Conservation (phyloP, 2,329 filamentous ascomycete genomes). For the Ophiostoma tasmaniense region DNA sequence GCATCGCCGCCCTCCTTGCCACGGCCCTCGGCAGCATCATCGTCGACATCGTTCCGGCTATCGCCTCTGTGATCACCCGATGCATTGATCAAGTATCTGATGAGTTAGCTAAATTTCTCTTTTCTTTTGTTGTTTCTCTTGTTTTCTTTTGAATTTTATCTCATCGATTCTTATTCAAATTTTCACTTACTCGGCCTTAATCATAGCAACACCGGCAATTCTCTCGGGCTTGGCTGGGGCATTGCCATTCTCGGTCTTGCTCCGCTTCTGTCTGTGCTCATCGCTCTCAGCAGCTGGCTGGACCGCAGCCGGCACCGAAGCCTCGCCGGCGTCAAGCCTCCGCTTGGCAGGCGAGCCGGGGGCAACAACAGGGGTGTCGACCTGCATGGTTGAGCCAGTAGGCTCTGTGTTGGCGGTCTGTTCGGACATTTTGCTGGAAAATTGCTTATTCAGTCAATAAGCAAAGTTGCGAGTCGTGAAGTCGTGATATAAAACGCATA, state of each 20-base stretch:
- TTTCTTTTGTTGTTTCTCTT: background rate
- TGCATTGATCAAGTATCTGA: slow-evolving; percentile 35
- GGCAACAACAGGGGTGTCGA: background rate
- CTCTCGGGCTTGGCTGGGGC: slow-evolving; percentile 23
- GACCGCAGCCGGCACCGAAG: background rate
- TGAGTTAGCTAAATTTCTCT: background rate
- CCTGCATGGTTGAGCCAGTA: background rate
- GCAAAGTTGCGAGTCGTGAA: background rate
- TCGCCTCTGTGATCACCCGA: background rate
- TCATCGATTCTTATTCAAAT: background rate
- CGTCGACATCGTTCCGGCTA: slow-evolving; percentile 30
- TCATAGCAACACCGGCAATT: slow-evolving; percentile 54
- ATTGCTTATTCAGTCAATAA: background rate
- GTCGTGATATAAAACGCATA: background rate
- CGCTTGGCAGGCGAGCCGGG: slow-evolving; percentile 15
- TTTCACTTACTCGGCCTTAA: slow-evolving; percentile 61
- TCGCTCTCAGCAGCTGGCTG: slow-evolving; percentile 3
- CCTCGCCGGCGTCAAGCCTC: background rate
- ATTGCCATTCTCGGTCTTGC: slow-evolving; percentile 40
- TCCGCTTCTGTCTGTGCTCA: slow-evolving; percentile 43
- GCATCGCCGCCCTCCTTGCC: slow-evolving; percentile 21
- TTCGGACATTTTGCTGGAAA: slow-evolving; percentile 7
- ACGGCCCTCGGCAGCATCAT: slow-evolving; percentile 43
- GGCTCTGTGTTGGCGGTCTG: slow-evolving; percentile 2
- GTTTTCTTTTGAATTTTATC: background rate